Conservation (phyloP, 352 stramenopile genomes). For the Phytophthora megakarya region DNA sequence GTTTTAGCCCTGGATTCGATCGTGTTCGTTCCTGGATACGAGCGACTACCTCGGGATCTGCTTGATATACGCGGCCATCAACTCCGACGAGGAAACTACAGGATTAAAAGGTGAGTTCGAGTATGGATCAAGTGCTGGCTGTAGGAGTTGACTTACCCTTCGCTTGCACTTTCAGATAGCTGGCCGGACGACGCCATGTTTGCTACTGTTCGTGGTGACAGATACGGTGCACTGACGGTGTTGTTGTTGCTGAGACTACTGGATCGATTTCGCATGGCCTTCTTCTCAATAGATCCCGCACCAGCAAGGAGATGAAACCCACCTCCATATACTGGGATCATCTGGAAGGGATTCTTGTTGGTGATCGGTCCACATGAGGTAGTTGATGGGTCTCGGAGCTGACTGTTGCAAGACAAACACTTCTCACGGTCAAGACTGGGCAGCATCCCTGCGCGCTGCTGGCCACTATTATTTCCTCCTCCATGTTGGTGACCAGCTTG, state of each 20-base stretch:
- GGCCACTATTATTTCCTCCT: slow-evolving; percentile 23
- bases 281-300: slow-evolving; percentile 48
- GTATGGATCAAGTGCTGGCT: not conserved
- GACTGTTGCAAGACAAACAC: slow-evolving; percentile 80
- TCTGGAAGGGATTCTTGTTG: slow-evolving; percentile 75
- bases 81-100: slow-evolving; percentile 77
- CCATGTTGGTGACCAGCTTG: slow-evolving; percentile 55
- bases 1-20: slow-evolving; percentile 42
- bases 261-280: slow-evolving; percentile 32
- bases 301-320: slow-evolving; percentile 62
- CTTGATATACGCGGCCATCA: slow-evolving; percentile 86
- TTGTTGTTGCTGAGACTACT: slow-evolving; percentile 49
- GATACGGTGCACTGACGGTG: slow-evolving; percentile 43
- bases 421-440: slow-evolving; percentile 80
- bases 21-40: slow-evolving; percentile 57
- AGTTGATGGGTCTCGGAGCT: slow-evolving; percentile 49
- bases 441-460: slow-evolving; percentile 60
- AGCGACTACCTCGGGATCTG: slow-evolving; percentile 63
- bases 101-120: slow-evolving; percentile 6
- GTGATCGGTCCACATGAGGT: slow-evolving; percentile 25
- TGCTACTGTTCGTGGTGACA: slow-evolving; percentile 33
- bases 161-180: slow-evolving; percentile 61
- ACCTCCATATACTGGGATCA: slow-evolving; percentile 70
- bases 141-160: slow-evolving; percentile 48
- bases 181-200: slow-evolving; percentile 32